Evolutionary conservation across 1,284 basidiomycete genomes (phyloP), one percentile per base, ranked within the genome.

Genomic region (Sporisorium scitamineum): DNA sequence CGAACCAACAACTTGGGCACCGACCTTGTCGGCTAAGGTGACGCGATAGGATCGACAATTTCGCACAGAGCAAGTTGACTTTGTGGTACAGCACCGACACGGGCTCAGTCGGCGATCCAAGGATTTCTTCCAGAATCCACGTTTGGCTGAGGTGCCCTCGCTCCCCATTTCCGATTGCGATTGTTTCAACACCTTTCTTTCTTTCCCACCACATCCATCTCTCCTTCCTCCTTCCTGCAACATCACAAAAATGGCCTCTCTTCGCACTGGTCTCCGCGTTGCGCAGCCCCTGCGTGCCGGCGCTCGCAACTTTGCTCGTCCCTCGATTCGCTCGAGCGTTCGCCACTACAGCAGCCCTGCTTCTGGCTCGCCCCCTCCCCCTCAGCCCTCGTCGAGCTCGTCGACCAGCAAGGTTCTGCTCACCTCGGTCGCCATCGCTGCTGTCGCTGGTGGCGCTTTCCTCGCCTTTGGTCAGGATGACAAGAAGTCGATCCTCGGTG

Each of bases 251-350:
- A 79, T 79, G 77, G 70, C 78, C 31, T 70, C 75, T 22, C 70
- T 80, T 47, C 78, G 78, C 56, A 61, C 73, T 39, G 74, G 76
- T 60, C 63, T 78, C 20, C 61, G 78, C 20, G 64, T 69, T 29
- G 73, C 78, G 45, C 76, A 71, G 61, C 67, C 61, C 13, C 37
- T 71, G 39, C 73, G 74, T 44, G 68, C 64, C 32, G 57, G 70
- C 29, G 47, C 59, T 60, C 71, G 70, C 62, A 54, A 68, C 70
- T 51, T 65, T 55, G 55, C 76, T 59, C 67, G 67, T 37, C 56
- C 69, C 56, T 60, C 63, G 54, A 45, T 67, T 45, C 56, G 71
- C 50, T 62, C 70, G 55, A 50, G 65, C 67, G 59, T 78, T 45
- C 67, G 76, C 47, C 76, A 80, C 67, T 71, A 69, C 63, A 65